A percentile compares a stretch with the other conserved stretches of the same genome.
phyloP scores from a whole-genome alignment of 257 asterid genomes.

The Solanum rostratum region DNA sequence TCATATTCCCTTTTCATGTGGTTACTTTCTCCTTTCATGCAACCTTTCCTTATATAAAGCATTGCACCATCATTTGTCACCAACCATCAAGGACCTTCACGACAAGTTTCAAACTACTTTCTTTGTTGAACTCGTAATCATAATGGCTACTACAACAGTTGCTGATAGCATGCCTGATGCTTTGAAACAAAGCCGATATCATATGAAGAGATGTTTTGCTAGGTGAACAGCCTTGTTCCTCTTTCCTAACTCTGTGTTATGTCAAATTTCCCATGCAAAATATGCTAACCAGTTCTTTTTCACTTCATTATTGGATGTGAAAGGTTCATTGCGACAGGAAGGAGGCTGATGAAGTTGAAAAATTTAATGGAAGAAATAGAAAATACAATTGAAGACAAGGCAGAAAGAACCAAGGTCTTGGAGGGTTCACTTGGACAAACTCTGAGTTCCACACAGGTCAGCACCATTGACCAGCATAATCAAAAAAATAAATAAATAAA shows the following conservation, averaged over 20 bases:
- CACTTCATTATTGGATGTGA: not conserved
- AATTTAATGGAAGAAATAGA: conserved; percentile 62
- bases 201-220: conserved; percentile 63
- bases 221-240: conserved; percentile 27
- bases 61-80: not conserved
- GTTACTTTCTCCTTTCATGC: conserved; percentile 19
- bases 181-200: conserved; percentile 43
- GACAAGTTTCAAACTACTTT: not conserved
- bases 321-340: conserved; percentile 53
- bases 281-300: not conserved
- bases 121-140: not conserved
- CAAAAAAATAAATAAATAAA: not conserved
- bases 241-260: not conserved
- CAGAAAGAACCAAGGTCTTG: conserved; percentile 47
- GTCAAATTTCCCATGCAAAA: not conserved
- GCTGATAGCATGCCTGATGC: conserved; percentile 56
- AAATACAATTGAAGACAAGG: conserved; percentile 51
- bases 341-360: conserved; percentile 60
- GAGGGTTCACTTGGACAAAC: conserved; percentile 65
- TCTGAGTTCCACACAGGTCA: conserved; percentile 62
- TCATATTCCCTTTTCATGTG: conserved; percentile 28
- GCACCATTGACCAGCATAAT: not conserved
- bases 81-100: not conserved
- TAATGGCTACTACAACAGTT: conserved; percentile 43
- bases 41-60: conserved; percentile 11